Base-by-base conservation (phyloP, 2,329 filamentous ascomycete species). In the Ophiostoma triangulosporum region DNA sequence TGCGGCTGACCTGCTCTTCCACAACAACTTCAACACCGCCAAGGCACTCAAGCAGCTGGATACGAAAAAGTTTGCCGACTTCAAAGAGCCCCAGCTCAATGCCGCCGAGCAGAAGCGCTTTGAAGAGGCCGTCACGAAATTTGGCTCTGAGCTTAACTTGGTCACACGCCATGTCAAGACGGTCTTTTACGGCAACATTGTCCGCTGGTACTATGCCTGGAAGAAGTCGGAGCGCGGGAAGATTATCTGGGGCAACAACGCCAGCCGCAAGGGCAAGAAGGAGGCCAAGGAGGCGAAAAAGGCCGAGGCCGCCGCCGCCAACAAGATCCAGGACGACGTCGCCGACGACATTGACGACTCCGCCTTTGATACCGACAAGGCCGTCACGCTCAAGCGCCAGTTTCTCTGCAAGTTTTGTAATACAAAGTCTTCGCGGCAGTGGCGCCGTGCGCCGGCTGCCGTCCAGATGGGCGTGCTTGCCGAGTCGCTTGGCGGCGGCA, bases 151-250 rank as follows among this genome's bases (percentile, higher is more conserved):
- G 68, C 81, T 95, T 62, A 79, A 88, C 59, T 77, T 78, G 48
- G 84, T 97, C 56, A 88, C 83, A 59, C 83, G 86, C 60, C 86
- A 95, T 65, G 87, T 96, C 62, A 90, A 88, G 67, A 87, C 84
- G 0, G 80, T 93, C 60, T 81, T 80, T 38, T 82, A 89, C 57
- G 82, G 84, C 50, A 80, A 88, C 55, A 84, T 96, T 57, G 88
- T 95, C 26, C 86, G 93, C 3, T 94, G 86, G 64, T 98, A 97
- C 68, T 98, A 98, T 66, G 87, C 87, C 59, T 98, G 93, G 93
- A 98, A 98, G 71, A 97, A 97, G 69, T 88, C 88, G 0, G 77
- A 84, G 2, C 82, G 84, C 55, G 93, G 93, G 38, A 83, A 80
- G 64, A 82, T 93, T 61, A 82, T 98, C 22, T 96, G 93, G 90